phyloP scores from a whole-genome alignment of 257 asterid species.

The Cinchona pubescens region DNA sequence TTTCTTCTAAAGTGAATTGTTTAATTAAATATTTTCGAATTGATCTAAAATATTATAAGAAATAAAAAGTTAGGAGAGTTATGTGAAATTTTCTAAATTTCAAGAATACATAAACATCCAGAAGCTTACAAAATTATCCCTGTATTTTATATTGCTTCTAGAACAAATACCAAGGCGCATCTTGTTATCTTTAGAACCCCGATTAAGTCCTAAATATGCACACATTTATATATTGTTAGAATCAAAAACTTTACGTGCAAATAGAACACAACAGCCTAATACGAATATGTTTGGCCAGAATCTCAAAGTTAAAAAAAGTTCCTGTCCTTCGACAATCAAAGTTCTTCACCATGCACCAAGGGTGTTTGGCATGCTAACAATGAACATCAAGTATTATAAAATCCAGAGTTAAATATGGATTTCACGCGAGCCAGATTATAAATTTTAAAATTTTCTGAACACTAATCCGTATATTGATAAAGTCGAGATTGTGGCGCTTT shows the following conservation, averaged over 20 bases:
- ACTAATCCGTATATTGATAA: constrained; percentile 71
- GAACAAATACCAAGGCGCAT: constrained; percentile 98
- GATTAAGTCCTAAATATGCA: constrained; percentile 67
- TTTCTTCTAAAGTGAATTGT: too few relatives aligned
- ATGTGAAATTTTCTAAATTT: too few relatives aligned
- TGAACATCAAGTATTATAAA: neutral
- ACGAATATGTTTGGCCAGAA: neutral
- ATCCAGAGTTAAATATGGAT: neutral
- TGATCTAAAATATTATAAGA: too few relatives aligned
- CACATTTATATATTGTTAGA: neutral
- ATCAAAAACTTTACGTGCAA: neutral
- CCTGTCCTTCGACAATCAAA: neutral
- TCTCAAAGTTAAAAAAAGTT: neutral
- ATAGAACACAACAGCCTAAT: too few relatives aligned
- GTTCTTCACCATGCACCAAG: neutral
- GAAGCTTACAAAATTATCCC: too few relatives aligned
- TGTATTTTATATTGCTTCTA: constrained; percentile 74
- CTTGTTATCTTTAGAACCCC: constrained; percentile 71
- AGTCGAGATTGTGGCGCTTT: constrained; percentile 81
- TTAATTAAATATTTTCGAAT: too few relatives aligned
- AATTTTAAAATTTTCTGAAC: neutral
- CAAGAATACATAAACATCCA: too few relatives aligned
- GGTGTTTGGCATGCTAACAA: neutral
- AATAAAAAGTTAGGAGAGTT: too few relatives aligned
- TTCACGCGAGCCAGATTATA: neutral